These are phyloP conservation scores for Pythium rishiriense DNA, from an alignment of 352 stramenopile species.

Conservation along the genomic window DNA sequence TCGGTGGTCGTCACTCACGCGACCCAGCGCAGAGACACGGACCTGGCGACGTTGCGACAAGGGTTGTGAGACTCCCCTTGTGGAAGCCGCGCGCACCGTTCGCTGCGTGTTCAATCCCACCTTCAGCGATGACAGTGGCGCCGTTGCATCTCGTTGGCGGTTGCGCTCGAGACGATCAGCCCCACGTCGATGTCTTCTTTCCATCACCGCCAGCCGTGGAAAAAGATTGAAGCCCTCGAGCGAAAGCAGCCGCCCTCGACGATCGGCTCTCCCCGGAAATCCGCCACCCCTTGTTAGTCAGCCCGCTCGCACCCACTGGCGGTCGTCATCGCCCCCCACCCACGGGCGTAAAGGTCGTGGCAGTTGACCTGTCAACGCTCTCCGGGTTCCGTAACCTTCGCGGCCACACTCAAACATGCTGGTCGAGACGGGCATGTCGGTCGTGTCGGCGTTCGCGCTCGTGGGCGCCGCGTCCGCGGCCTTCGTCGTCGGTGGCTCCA, in stretches of 20 bases:
- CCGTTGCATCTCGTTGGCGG: neutral
- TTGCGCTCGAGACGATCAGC: neutral
- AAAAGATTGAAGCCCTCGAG: neutral
- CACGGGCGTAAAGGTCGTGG: neutral
- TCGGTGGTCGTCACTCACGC: neutral
- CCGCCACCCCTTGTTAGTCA: constrained; percentile 9
- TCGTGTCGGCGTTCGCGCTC: constrained; percentile 22
- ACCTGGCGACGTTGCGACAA: too few relatives aligned
- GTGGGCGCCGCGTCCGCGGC: constrained; percentile 17
- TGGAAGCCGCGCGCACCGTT: constrained; percentile 22
- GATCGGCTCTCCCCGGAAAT: constrained; percentile 2
- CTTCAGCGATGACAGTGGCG: too few relatives aligned
- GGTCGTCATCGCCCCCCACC: constrained; percentile 15
- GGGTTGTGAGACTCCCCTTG: neutral
- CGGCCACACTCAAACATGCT: constrained; percentile 3
- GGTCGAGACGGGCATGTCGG: constrained; percentile 21
- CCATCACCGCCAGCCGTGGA: constrained; percentile 1
- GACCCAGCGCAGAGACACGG: neutral
- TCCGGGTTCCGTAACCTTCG: neutral
- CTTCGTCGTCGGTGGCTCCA: constrained; percentile 24
- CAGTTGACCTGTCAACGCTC: neutral
- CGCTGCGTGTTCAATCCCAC: constrained; percentile 10
- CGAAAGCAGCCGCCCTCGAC: neutral
- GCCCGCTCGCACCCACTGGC: neutral
- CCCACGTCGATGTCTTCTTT: neutral